These are phyloP conservation scores for Backusella australiensis DNA, from an alignment of 192 early-diverging fungal species.

Conservation along the genomic window DNA sequence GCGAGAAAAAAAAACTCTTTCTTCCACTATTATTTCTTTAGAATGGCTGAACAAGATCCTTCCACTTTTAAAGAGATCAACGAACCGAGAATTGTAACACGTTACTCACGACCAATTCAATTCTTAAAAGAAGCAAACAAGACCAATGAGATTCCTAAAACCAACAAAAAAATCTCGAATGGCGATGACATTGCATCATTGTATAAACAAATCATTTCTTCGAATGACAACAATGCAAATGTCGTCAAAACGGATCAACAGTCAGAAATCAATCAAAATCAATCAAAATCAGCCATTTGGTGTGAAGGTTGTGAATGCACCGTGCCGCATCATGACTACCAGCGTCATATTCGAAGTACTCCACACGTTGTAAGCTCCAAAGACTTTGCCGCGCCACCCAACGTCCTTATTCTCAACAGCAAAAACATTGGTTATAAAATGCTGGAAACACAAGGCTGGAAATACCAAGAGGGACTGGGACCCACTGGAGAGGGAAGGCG, in stretches of 20 bases:
- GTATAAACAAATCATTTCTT: background rate
- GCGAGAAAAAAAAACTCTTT: background rate
- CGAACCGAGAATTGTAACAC: background rate
- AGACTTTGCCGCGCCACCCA: background rate
- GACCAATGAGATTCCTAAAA: background rate
- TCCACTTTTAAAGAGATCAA: background rate
- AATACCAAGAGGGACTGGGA: conserved; percentile 49
- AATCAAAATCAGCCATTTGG: background rate
- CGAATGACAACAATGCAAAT: background rate
- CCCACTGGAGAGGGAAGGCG: conserved; percentile 39
- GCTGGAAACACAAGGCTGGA: conserved; percentile 50
- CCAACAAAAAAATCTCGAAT: background rate
- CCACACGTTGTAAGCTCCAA: background rate
- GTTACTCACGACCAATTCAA: background rate
- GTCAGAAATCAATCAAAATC: background rate
- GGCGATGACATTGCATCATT: background rate
- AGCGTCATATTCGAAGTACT: background rate
- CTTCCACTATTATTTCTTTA: background rate
- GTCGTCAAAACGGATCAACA: background rate
- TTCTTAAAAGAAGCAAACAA: background rate
- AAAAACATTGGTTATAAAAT: conserved; percentile 45
- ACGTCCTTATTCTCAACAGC: conserved; percentile 17
- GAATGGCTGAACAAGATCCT: background rate
- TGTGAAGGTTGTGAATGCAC: background rate
- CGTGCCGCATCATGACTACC: background rate